phyloP scores from a whole-genome alignment of 2,329 filamentous ascomycete genomes.

The Aspergillus fischeri region DNA sequence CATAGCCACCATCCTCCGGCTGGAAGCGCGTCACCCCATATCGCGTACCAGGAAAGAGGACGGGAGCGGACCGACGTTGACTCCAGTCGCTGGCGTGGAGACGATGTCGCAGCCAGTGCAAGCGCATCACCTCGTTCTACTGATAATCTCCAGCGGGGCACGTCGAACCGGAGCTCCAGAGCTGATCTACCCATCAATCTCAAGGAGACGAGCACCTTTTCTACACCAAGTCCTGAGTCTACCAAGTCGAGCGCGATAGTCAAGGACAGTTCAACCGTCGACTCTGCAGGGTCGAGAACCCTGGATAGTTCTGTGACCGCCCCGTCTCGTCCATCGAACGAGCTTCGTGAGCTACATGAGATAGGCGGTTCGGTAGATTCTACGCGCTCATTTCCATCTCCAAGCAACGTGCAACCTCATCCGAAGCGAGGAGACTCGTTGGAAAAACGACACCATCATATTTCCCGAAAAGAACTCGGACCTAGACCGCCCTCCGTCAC shows the following conservation, averaged over 20 bases:
- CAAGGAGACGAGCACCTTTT: constrained; percentile 39
- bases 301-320: constrained; percentile 25
- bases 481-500: constrained; percentile 28
- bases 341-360: constrained; percentile 53
- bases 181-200: constrained; percentile 35
- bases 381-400: constrained; percentile 29
- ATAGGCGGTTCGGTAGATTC: constrained; percentile 44
- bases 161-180: constrained; percentile 54
- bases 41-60: constrained; percentile 83
- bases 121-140: constrained; percentile 16
- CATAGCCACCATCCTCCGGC: constrained; percentile 31
- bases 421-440: constrained; percentile 61
- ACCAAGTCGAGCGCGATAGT: constrained; percentile 17
- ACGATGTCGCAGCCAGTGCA: constrained; percentile 21
- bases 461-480: constrained; percentile 62
- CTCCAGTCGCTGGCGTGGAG: constrained; percentile 25
- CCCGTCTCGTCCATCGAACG: constrained; percentile 54
- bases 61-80: constrained; percentile 55
- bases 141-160: constrained; percentile 51
- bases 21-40: constrained; percentile 69
- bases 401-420: constrained; percentile 30
- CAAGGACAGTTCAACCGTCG: constrained; percentile 30
- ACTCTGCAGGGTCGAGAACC: constrained; percentile 28
- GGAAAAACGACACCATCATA: constrained; percentile 48
- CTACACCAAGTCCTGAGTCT: constrained; percentile 32